Evolutionary conservation across 257 asterid species (phyloP), one percentile per base, ranked within the genome.

Genomic region (Nemophila menziesii): DNA sequence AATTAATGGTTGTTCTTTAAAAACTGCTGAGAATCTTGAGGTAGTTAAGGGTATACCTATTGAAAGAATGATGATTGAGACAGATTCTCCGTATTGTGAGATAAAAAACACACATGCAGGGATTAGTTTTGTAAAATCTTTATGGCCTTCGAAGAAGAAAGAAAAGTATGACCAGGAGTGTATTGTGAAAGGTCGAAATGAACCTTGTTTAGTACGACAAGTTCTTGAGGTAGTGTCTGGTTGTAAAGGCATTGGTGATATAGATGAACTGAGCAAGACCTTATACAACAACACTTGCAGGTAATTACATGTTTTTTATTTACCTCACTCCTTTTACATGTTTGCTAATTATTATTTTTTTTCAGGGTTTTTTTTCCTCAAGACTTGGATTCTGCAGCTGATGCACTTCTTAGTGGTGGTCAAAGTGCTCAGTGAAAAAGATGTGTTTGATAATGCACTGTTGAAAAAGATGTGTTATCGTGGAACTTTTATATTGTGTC

Each of bases 81-180:
- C 96, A 4, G 98, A 89, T 67, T 80, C 98, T 22, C 96, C 98
- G 14, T 89, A 89, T 54, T 89, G 94, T 52, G 98, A 80, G 69
- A 84, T 89, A 54, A 89, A 81, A 73, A 89, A 69, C 58, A 76
- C 94, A 10, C 92, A 76, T 66, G 86, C 98, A 0, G 98, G 94
- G 56, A 70, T 72, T 49, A 65, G 54, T 20, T 74, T 67, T 20
- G 82, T 89, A 66, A 81, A 70, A 68, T 75, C 98, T 26, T 54
- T 56, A 20, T 85, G 94, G 98, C 70, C 92, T 49, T 84, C 96
- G 10, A 84, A 78, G 83, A 89, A 80, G 63, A 89, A 89, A 73
- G 94, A 80, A 52, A 89, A 75, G 67, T 65, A 89, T 42, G 95
- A 80, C 59, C 70, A 60, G 6, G 78, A 71, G 43, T 84, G 82